phyloP scores from a whole-genome alignment of 2,329 filamentous ascomycete genomes.

The Grosmannia penicillata region DNA sequence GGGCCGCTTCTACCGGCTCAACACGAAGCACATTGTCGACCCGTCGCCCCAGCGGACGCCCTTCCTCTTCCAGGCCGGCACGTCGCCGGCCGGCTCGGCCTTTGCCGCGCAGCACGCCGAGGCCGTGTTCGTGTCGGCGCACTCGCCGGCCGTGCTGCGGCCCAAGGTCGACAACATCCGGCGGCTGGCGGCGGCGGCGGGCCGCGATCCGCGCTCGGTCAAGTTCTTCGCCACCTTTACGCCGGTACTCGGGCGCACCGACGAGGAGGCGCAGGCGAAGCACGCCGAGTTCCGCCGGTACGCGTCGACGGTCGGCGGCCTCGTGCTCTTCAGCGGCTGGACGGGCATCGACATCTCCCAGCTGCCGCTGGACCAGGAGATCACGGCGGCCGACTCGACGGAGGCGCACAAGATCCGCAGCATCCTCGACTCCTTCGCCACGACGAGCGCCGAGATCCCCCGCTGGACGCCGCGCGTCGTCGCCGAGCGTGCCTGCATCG shows the following conservation, averaged over 20 bases:
- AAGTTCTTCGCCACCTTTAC: conserved; percentile 11
- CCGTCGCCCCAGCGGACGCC: conserved; percentile 10
- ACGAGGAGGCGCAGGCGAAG: conserved; percentile 11
- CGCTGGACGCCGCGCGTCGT: conserved; percentile 7
- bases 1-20: conserved; percentile 1
- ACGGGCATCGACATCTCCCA: conserved; percentile 13
- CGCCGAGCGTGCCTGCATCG: conserved; percentile 6
- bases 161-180: conserved; percentile 7
- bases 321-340: conserved; percentile 12
- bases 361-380: conserved; percentile 12
- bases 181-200: conserved; percentile 4
- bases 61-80: conserved; percentile 13
- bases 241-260: conserved; percentile 9
- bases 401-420: neutral
- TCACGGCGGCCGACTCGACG: conserved; percentile 2
- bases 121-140: conserved; percentile 10
- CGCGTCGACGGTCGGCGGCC: conserved; percentile 10
- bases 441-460: conserved; percentile 23
- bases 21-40: conserved; percentile 6
- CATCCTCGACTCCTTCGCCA: conserved; percentile 4
- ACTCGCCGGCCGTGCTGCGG: conserved; percentile 4
- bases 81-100: conserved; percentile 10
- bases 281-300: conserved; percentile 8
- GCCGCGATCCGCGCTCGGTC: conserved; percentile 9
- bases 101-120: conserved; percentile 13